A percentile compares a stretch with the other conserved stretches of the same genome.
Conservation (phyloP, 2,329 filamentous ascomycete species). For the Nothophoma quercina region DNA sequence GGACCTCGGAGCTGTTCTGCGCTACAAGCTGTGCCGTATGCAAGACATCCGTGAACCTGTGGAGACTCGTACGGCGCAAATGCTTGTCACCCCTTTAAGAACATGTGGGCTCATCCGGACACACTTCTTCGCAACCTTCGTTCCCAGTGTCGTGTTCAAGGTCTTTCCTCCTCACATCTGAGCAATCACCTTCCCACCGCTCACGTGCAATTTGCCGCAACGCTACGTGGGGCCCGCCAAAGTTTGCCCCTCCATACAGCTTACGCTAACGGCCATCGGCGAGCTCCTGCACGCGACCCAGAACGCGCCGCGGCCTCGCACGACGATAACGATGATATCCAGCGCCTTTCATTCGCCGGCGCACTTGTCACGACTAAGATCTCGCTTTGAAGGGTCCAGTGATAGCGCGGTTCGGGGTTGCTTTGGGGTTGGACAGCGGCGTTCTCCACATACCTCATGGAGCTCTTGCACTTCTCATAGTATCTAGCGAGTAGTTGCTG, state of each 20-base stretch:
- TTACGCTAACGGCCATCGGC: constrained; percentile 32
- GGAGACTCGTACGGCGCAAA: background rate
- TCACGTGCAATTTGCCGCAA: constrained; percentile 7
- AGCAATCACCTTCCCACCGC: background rate
- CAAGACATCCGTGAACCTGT: background rate
- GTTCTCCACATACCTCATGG: constrained; percentile 15
- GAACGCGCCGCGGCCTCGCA: constrained; percentile 15
- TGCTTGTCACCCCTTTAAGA: background rate
- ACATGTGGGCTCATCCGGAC: background rate
- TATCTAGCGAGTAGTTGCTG: constrained; percentile 8
- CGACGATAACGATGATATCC: constrained; percentile 20
- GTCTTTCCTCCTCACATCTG: no score
- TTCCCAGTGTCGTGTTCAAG: no score
- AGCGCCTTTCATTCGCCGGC: constrained; percentile 25
- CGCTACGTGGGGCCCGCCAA: constrained; percentile 7
- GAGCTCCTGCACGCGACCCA: constrained; percentile 33
- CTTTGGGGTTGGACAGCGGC: constrained; percentile 10
- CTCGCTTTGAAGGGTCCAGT: constrained; percentile 6
- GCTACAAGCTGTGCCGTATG: background rate
- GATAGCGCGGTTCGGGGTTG: background rate
- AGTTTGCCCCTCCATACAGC: constrained; percentile 14
- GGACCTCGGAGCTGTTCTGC: background rate
- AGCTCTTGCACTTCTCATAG: no score
- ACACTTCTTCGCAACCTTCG: background rate
- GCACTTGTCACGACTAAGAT: constrained; percentile 14